Percentiles rank a stretch among this genome's conserved stretches.
Evolutionary conservation across 2,329 filamentous ascomycete species (phyloP).

Genomic region (Rhinocladiella mackenziei): DNA sequence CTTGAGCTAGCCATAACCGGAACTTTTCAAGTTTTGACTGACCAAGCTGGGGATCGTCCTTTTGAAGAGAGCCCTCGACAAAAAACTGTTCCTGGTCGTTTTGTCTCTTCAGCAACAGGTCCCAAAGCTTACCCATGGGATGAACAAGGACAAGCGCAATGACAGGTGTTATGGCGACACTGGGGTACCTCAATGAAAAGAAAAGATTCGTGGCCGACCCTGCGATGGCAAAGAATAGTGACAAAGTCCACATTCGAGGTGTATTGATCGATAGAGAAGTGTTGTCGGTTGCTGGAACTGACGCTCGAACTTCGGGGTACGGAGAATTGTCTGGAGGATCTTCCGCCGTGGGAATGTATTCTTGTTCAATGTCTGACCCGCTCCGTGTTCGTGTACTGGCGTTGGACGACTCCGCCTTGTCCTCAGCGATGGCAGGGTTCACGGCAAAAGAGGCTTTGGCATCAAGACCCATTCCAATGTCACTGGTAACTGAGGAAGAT

Average conservation of each 20-base stretch:
- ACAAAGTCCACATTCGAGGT: slow-evolving; percentile 79
- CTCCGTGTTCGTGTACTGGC: slow-evolving; percentile 31
- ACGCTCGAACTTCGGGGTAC: slow-evolving; percentile 75
- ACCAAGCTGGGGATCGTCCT: slow-evolving; percentile 27
- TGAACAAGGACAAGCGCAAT: slow-evolving; percentile 82
- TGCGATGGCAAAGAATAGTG: slow-evolving; percentile 73
- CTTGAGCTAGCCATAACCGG: slow-evolving; percentile 73
- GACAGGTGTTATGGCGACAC: slow-evolving; percentile 82
- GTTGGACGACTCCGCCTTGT: slow-evolving; percentile 29
- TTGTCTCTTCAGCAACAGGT: slow-evolving; percentile 61
- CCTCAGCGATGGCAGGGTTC: slow-evolving; percentile 15
- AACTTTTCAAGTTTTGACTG: slow-evolving; percentile 38
- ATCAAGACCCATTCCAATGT: slow-evolving; percentile 34
- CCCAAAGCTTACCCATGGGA: slow-evolving; percentile 76
- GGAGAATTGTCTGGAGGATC: slow-evolving; percentile 37
- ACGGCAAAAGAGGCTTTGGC: slow-evolving; percentile 35
- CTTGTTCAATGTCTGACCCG: slow-evolving; percentile 34
- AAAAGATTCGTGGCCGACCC: slow-evolving; percentile 83
- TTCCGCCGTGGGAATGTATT: slow-evolving; percentile 33
- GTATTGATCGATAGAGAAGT: slow-evolving; percentile 73
- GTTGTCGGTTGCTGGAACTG: slow-evolving; percentile 72
- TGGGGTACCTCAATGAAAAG: slow-evolving; percentile 85
- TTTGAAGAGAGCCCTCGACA: slow-evolving; percentile 54
- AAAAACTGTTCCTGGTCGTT: slow-evolving; percentile 55
- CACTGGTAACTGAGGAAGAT: slow-evolving; percentile 32